Percentiles rank a stretch among this genome's conserved stretches.
These are phyloP conservation scores for Didymella keratinophila DNA, from an alignment of 2,329 filamentous ascomycete species.

Conservation along the genomic window DNA sequence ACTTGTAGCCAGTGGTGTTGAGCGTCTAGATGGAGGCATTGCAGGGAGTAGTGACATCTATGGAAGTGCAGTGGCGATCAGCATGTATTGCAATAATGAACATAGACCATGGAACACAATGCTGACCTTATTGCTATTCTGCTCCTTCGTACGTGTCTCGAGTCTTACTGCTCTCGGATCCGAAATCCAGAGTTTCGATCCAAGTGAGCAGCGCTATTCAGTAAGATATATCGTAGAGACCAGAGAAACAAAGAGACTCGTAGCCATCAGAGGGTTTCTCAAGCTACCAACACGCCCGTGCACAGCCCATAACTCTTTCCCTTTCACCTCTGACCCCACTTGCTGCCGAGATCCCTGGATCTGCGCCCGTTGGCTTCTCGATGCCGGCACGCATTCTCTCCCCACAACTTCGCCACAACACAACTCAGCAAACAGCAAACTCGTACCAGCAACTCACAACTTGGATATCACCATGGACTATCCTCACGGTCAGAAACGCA, in stretches of 20 bases:
- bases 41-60: too few relatives aligned
- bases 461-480: neutral
- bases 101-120: neutral
- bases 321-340: neutral
- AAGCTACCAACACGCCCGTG: too few relatives aligned
- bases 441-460: neutral
- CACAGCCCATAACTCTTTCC: too few relatives aligned
- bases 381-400: neutral
- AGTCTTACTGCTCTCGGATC: neutral
- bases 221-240: neutral
- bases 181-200: too few relatives aligned
- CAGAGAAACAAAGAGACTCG: neutral
- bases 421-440: neutral
- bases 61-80: too few relatives aligned
- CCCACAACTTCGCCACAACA: too few relatives aligned
- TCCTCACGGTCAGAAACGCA: constrained; percentile 34
- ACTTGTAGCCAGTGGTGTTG: too few relatives aligned
- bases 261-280: too few relatives aligned
- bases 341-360: neutral
- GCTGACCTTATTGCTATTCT: neutral
- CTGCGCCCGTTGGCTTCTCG: neutral
- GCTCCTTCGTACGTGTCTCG: neutral
- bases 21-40: too few relatives aligned
- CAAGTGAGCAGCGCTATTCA: too few relatives aligned
- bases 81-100: neutral